These are phyloP conservation scores for Nemophila menziesii DNA, from an alignment of 257 asterid species.

Conservation along the genomic window DNA sequence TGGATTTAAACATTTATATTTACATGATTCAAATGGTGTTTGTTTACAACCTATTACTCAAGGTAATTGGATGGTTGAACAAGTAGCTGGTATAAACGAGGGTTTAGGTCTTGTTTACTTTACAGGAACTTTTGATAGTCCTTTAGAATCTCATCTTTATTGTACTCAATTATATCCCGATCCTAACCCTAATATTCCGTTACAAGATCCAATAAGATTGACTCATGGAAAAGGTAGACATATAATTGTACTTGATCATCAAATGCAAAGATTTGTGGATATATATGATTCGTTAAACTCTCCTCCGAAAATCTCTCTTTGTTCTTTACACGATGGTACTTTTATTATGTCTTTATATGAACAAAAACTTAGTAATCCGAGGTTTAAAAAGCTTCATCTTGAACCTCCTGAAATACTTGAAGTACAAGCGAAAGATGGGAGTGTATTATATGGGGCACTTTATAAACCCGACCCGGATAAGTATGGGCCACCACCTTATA, in stretches of 20 bases:
- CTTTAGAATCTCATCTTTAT: slow-evolving; percentile 82
- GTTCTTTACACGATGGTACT: slow-evolving; percentile 58
- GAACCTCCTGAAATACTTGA: slow-evolving; percentile 55
- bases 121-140: slow-evolving; percentile 64
- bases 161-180: slow-evolving; percentile 41
- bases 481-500: slow-evolving; percentile 91
- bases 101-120: slow-evolving; percentile 64
- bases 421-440: slow-evolving; percentile 66
- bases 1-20: slow-evolving; percentile 72
- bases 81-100: slow-evolving; percentile 75
- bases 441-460: slow-evolving; percentile 58
- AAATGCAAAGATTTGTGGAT: slow-evolving; percentile 68
- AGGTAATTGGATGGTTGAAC: slow-evolving; percentile 95
- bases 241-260: slow-evolving; percentile 75
- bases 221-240: slow-evolving; percentile 78
- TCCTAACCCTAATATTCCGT: slow-evolving; percentile 16
- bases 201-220: slow-evolving; percentile 45
- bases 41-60: slow-evolving; percentile 77
- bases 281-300: slow-evolving; percentile 55
- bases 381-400: slow-evolving; percentile 42
- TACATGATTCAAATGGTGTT: slow-evolving; percentile 52
- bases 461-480: slow-evolving; percentile 61
- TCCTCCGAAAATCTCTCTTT: slow-evolving; percentile 59
- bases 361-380: slow-evolving; percentile 37
- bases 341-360: slow-evolving; percentile 46